These are phyloP conservation scores for Mrakia hoshinonis DNA, from an alignment of 768 basidiomycete genomes.

Conservation along the genomic window DNA sequence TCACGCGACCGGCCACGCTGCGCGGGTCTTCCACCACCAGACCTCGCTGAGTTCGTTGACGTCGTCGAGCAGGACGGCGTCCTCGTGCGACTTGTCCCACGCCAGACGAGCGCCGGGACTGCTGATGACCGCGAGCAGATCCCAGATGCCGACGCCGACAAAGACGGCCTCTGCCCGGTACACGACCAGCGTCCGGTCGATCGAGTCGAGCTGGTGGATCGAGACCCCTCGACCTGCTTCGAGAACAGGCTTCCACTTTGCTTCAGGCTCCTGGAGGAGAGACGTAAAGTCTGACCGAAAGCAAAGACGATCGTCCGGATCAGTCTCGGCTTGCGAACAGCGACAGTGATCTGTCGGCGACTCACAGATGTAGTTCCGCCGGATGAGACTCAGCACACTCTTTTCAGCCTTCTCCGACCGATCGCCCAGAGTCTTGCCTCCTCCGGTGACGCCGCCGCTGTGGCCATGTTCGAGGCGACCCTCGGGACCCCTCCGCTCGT, in stretches of 20 bases:
- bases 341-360: conserved; percentile 26
- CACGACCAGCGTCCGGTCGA: conserved; percentile 91
- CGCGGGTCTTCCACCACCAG: conserved; percentile 86
- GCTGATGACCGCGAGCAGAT: conserved; percentile 77
- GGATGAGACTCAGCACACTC: conserved; percentile 62
- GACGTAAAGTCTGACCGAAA: conserved; percentile 65
- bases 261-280: conserved; percentile 89
- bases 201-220: conserved; percentile 89
- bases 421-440: conserved; percentile 1
- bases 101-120: conserved; percentile 70
- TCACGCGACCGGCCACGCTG: conserved; percentile 87
- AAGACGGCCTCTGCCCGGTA: conserved; percentile 95
- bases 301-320: no score
- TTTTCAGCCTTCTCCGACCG: conserved; percentile 27
- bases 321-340: no score
- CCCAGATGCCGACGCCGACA: conserved; percentile 92
- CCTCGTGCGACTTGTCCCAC: conserved; percentile 87
- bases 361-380: conserved; percentile 78
- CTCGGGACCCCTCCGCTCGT: neutral
- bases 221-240: conserved; percentile 77
- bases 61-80: conserved; percentile 75
- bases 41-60: conserved; percentile 69
- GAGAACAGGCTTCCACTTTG: conserved; percentile 77
- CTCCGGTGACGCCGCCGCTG: neutral
- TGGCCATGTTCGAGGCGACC: neutral